phyloP scores from a whole-genome alignment of 1,284 basidiomycete species.

The Moesziomyces antarcticus region DNA sequence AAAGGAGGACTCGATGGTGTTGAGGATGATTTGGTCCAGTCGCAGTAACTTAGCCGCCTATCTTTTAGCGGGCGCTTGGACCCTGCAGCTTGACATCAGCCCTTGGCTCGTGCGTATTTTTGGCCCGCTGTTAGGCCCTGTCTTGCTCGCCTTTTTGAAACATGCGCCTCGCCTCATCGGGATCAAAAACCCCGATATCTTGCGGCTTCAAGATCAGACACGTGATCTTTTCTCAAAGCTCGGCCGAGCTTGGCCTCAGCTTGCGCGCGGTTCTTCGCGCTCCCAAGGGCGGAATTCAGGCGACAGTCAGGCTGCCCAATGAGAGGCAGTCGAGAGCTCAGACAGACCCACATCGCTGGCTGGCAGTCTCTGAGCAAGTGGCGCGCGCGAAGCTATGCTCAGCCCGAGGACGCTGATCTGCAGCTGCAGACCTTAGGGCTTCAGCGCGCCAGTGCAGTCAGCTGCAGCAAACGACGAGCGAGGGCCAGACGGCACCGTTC shows the following conservation, averaged over 20 bases:
- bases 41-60: not conserved
- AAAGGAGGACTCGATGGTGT: not conserved
- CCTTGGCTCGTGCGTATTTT: constrained; percentile 13
- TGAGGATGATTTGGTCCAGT: not conserved
- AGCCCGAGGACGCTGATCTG: not conserved
- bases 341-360: not conserved
- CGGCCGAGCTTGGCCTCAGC: not conserved
- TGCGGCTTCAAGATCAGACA: not conserved
- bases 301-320: not conserved
- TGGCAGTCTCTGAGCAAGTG: too few relatives aligned
- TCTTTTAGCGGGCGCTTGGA: constrained; percentile 9
- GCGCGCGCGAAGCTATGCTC: not conserved
- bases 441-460: not conserved
- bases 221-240: not conserved
- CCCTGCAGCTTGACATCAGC: constrained; percentile 40
- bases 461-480: too few relatives aligned
- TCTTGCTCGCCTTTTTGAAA: too few relatives aligned
- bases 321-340: not conserved
- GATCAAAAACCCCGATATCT: not conserved
- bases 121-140: not conserved
- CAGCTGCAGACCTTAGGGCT: not conserved
- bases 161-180: not conserved
- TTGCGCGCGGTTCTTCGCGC: not conserved
- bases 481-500: constrained; percentile 7
- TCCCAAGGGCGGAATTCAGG: not conserved